Percentiles rank a stretch among this genome's conserved stretches.
Conservation (phyloP, 148 eudicot genomes). For the Silene uniflora region DNA sequence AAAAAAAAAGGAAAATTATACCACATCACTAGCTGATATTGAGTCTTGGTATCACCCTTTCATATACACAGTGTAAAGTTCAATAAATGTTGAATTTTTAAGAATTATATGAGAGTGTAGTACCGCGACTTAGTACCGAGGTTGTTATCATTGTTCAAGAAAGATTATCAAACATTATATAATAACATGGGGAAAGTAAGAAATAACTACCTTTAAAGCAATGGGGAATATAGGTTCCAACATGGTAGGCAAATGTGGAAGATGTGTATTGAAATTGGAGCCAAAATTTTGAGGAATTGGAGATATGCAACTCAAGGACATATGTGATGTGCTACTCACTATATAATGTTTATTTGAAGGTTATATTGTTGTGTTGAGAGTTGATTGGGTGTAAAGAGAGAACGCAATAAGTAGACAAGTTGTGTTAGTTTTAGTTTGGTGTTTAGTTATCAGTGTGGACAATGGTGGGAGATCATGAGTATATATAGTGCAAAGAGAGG, state of each 20-base stretch:
- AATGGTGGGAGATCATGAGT: slow-evolving; percentile 2
- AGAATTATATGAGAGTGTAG: no score
- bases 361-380: neutral
- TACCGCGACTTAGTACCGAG: no score
- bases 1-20: no score
- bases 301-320: slow-evolving; percentile 15
- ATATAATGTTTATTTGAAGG: neutral
- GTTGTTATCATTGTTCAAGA: no score
- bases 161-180: no score
- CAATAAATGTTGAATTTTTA: no score
- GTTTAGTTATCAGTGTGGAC: slow-evolving; percentile 21
- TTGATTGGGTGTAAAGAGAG: slow-evolving; percentile 3
- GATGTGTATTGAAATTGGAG: neutral
- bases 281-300: slow-evolving; percentile 9
- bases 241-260: slow-evolving; percentile 21
- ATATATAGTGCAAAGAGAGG: slow-evolving; percentile 24
- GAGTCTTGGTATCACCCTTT: no score
- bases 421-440: slow-evolving; percentile 20
- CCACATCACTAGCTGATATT: no score
- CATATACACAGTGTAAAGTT: no score
- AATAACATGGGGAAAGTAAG: neutral
- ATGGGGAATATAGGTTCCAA: slow-evolving; percentile 44
- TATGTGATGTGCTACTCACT: neutral
- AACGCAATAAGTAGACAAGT: slow-evolving; percentile 8
- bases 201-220: slow-evolving; percentile 55